Evolutionary conservation across 192 early-diverging fungal genomes (phyloP), one percentile per base, ranked within the genome.

Genomic region (Ambispora gerdemannii): DNA sequence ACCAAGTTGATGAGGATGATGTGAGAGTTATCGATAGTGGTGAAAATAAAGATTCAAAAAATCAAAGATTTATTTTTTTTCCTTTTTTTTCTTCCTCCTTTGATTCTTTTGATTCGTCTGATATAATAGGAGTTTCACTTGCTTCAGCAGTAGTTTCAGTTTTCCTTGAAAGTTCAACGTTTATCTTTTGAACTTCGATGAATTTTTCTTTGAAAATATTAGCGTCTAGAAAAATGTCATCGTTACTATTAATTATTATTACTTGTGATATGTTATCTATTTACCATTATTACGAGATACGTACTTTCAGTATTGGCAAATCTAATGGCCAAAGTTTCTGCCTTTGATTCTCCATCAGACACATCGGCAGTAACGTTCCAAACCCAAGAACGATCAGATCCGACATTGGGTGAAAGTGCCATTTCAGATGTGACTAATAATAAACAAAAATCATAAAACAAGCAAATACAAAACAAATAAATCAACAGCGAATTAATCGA

Each of bases 311-410:
- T 79, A 88, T 96, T 98, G 74, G 90, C 93, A 68, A 99, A 96
- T 67, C 97, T 91, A 71, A 98, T 95, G 43, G 97, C 97, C 49
- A 99, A 85, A 22, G 92, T 82, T 82, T 98, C 92, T 49, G 85
- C 83, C 59, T 85, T 80, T n/a, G 86, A 71, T 77, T 91, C 90
- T 24, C 90, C 96, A 34, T 99, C 97, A 31, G 95, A 92, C 58
- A 93, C 84, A 71, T 99, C 97, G 58, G 92, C 85, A 28, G 88
- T 77, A 59, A 90, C 92, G 70, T 87, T 95, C 91, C 92, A 99
- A 20, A 99, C 97, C 97, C 97, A 99, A 34, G 95, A 97, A 70
- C 96, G 94, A 83, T 99, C 97, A 33, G 94, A 96, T 52, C 95
- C 96, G 62, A 99, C 90, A 75, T 99, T 99, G 34, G 97, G 91